Percentiles rank a stretch among this genome's conserved stretches.
Conservation (phyloP, 1,284 basidiomycete species). For the Ceratobasidium sp. region DNA sequence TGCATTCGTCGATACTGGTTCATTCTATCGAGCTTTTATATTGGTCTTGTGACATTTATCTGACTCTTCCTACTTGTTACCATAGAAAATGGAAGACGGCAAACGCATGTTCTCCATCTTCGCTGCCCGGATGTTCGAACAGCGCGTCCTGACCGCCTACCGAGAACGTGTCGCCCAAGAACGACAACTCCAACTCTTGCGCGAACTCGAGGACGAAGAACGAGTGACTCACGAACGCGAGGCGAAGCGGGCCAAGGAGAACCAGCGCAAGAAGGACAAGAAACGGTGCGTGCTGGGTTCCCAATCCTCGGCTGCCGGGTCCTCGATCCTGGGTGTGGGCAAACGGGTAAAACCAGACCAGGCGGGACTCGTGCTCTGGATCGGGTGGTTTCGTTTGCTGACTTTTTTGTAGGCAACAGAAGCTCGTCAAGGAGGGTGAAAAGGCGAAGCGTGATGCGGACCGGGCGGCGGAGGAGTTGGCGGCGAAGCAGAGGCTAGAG, state of each 20-base stretch:
- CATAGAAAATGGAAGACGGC: slow-evolving; percentile 96
- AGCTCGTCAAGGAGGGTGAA: slow-evolving; percentile 92
- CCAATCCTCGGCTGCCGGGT: neutral
- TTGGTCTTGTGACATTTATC: slow-evolving; percentile 53
- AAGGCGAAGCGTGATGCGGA: slow-evolving; percentile 81
- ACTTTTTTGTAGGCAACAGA: slow-evolving; percentile 75
- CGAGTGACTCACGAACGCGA: slow-evolving; percentile 82
- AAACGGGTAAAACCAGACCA: neutral
- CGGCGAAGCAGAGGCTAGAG: slow-evolving; percentile 70
- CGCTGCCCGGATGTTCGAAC: slow-evolving; percentile 99
- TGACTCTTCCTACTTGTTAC: no score
- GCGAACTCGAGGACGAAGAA: slow-evolving; percentile 92
- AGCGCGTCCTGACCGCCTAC: slow-evolving; percentile 93
- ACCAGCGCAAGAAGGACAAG: slow-evolving; percentile 99
- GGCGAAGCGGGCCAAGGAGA: slow-evolving; percentile 94
- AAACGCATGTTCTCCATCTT: slow-evolving; percentile 99
- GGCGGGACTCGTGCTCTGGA: slow-evolving; percentile 9
- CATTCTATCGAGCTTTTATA: neutral
- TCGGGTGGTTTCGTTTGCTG: slow-evolving; percentile 24
- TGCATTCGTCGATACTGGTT: neutral
- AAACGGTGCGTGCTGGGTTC: slow-evolving; percentile 68
- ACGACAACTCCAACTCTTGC: slow-evolving; percentile 84
- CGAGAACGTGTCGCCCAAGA: slow-evolving; percentile 93
- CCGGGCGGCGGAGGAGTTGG: slow-evolving; percentile 82
- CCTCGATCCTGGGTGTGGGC: neutral